phyloP scores from a whole-genome alignment of 2,329 filamentous ascomycete species.

The Paramyrothecium sp. region DNA sequence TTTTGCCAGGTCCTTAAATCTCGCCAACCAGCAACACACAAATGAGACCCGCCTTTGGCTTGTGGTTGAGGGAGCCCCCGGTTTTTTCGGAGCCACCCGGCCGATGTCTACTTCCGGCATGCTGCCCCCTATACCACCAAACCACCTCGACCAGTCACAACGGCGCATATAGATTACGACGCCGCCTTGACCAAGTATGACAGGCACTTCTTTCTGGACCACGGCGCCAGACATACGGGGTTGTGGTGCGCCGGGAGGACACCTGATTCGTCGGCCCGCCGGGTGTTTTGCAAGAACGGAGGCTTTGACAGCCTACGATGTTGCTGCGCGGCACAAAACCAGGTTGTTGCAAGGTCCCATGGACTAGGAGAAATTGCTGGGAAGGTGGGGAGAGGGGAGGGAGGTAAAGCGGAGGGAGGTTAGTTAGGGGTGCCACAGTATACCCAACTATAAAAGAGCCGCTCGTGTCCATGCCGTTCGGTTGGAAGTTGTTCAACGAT shows the following conservation, averaged over 20 bases:
- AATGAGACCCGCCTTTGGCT: neutral
- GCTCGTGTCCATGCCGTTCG: neutral
- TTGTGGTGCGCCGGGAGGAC: neutral
- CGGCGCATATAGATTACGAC: neutral
- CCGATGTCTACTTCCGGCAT: neutral
- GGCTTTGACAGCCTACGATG: neutral
- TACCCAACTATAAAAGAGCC: neutral
- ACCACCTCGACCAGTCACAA: neutral
- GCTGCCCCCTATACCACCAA: neutral
- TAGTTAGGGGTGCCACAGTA: neutral
- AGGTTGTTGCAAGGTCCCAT: neutral
- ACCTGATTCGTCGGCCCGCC: neutral
- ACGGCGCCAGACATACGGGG: neutral
- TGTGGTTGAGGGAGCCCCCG: neutral
- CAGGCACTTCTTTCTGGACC: neutral
- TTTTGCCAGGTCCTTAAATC: neutral
- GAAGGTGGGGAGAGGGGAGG: neutral
- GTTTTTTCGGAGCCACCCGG: constrained; percentile 1
- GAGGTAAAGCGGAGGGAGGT: neutral
- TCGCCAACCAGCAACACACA: neutral
- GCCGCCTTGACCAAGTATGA: neutral
- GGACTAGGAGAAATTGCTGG: neutral
- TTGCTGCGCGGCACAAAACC: neutral
- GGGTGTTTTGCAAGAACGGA: neutral
- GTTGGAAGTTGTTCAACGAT: neutral